Evolutionary conservation across 495 filamentous ascomycete species (phyloP).

Genomic region (Bathelium albidoporum): DNA sequence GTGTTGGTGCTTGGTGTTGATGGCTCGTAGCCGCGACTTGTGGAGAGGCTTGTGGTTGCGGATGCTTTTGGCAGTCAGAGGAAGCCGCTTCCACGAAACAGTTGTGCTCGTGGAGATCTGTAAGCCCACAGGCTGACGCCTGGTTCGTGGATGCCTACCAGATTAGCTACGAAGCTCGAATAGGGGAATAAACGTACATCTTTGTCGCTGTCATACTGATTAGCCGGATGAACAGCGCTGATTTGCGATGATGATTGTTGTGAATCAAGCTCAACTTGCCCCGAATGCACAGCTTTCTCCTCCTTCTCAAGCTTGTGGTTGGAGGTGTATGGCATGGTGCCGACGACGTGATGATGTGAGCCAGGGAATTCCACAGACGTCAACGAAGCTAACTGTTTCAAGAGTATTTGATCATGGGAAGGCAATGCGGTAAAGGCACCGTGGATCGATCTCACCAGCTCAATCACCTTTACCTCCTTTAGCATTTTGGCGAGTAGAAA

Average conservation of each 20-base stretch:
- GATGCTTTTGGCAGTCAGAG: not conserved
- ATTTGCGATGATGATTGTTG: conserved; percentile 36
- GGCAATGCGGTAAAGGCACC: conserved; percentile 19
- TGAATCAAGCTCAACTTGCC: conserved; percentile 39
- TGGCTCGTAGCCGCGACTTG: conserved; percentile 15
- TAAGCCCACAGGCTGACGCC: not conserved
- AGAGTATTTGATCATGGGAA: conserved; percentile 31
- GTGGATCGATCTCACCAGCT: conserved; percentile 22
- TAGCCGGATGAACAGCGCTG: conserved; percentile 38
- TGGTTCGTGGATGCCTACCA: not conserved
- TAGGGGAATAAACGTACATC: conserved; percentile 23
- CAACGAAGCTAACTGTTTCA: conserved; percentile 42
- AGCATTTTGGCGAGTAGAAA: not conserved
- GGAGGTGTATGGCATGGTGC: conserved; percentile 49
- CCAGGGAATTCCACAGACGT: conserved; percentile 48
- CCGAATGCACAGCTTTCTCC: conserved; percentile 36
- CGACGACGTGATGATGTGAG: conserved; percentile 42
- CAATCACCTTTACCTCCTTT: conserved; percentile 28
- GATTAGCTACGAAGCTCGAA: not conserved
- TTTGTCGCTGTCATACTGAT: conserved; percentile 32
- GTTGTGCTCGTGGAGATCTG: too few relatives aligned
- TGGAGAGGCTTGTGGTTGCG: not conserved
- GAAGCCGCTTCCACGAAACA: not conserved
- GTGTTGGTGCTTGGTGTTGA: conserved; percentile 7
- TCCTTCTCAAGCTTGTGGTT: conserved; percentile 45